These are phyloP conservation scores for Arxiozyma bovina DNA, from an alignment of 1,139 yeast genomes.

Conservation along the genomic window DNA sequence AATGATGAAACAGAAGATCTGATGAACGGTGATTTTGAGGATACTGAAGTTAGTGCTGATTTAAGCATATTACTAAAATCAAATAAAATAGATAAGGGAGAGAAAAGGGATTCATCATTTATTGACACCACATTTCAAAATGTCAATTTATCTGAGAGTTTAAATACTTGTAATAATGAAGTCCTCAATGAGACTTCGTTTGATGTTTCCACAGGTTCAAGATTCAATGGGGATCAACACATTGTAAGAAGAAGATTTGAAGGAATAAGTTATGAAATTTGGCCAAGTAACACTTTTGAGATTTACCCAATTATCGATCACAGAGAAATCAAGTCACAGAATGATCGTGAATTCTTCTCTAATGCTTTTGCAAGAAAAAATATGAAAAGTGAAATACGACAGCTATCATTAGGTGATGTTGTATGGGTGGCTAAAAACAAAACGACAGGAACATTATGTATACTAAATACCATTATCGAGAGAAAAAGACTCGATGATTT, in stretches of 20 bases:
- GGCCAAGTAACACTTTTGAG: constrained; percentile 50
- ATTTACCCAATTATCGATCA: constrained; percentile 65
- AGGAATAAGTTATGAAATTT: constrained; percentile 31
- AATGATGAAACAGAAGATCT: constrained; percentile 15
- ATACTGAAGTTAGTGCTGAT: constrained; percentile 20
- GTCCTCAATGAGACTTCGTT: neutral
- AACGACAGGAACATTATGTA: constrained; percentile 50
- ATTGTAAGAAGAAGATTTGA: constrained; percentile 18
- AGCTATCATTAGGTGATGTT: constrained; percentile 78
- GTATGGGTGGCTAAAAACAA: constrained; percentile 77
- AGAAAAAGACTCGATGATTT: constrained; percentile 85
- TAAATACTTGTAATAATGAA: neutral
- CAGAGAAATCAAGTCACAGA: constrained; percentile 60
- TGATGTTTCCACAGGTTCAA: neutral
- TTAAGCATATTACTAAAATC: constrained; percentile 10
- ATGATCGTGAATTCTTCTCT: constrained; percentile 57
- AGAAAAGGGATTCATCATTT: constrained; percentile 5
- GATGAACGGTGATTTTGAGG: constrained; percentile 4
- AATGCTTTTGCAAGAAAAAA: constrained; percentile 45
- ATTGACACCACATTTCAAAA: constrained; percentile 6
- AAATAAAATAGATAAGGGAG: neutral
- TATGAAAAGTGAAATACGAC: constrained; percentile 44
- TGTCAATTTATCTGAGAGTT: neutral
- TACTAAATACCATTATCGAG: constrained; percentile 74
- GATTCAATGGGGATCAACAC: neutral